Base-by-base conservation (phyloP, 345 rosid genomes). In the Orychophragmus violaceus region DNA sequence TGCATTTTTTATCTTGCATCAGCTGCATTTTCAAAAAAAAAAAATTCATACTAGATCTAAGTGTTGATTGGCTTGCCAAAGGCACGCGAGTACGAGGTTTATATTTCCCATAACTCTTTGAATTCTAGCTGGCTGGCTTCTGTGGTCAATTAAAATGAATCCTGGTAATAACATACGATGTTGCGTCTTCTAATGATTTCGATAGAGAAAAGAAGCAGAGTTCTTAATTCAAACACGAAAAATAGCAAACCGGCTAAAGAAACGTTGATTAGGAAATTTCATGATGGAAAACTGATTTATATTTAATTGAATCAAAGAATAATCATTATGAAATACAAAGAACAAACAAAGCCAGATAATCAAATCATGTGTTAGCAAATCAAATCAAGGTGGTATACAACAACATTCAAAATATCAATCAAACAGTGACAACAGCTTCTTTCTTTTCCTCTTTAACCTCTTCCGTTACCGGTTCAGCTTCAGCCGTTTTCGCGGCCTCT, bases 371-470 rank as follows among this genome's bases (percentile, higher is more conserved):
- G 58, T 71, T 72, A 72, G 60, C 60, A 65, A 64, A 58, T 57
- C 36, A 18, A 46, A 35, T 63, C 64, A 62, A 44, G 12, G 71
- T 64, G 19, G 16, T n/a, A 30, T 44, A 71, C 32, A 63, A 71
- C 69, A 71, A 63, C 70, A 54, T 27, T 57, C 35, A 64, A 56
- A 72, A 36, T 17, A 64, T 56, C 6, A 55, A 36, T 72, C 54
- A 72, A 72, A 32, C 62, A 37, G 71, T 50, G 55, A 44, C 71
- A 58, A 51, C 66, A 59, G 0, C 48, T 65, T 65, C 71, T 39
- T 50, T 66, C 41, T 65, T 66, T 29, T 58, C 59, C 16, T 19
- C 8, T 54, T 66, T 42, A 66, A 29, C 54, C 45, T 66, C 71
- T 8, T 66, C 62, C 36, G 58, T 65, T 21, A 49, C 66, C 7